These are phyloP conservation scores for Colletotrichum trifolii DNA, from an alignment of 2,329 filamentous ascomycete genomes.

Conservation along the genomic window DNA sequence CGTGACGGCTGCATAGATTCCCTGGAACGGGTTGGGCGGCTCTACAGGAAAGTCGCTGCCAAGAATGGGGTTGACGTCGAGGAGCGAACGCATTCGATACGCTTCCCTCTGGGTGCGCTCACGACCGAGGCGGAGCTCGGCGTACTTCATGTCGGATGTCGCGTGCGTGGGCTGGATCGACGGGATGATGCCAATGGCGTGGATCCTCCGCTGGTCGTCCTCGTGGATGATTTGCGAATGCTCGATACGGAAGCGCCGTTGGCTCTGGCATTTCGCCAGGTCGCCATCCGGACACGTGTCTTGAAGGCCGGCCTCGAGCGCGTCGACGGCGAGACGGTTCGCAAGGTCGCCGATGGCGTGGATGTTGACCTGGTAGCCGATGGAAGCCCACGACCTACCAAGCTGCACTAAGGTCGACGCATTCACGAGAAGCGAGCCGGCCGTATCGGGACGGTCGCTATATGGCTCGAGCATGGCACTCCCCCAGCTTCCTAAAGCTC, in stretches of 20 bases:
- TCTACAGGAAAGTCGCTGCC: constrained; percentile 80
- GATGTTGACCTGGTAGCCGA: constrained; percentile 76
- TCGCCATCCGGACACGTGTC: constrained; percentile 58
- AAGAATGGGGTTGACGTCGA: constrained; percentile 65
- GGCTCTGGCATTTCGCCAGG: constrained; percentile 62
- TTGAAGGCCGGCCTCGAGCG: constrained; percentile 67
- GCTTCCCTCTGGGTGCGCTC: constrained; percentile 66
- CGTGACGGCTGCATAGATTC: constrained; percentile 75
- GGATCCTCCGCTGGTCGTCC: constrained; percentile 70
- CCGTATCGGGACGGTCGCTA: constrained; percentile 68
- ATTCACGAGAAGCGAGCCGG: constrained; percentile 75
- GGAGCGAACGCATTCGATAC: constrained; percentile 74
- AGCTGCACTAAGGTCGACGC: constrained; percentile 66
- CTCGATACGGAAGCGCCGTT: constrained; percentile 73
- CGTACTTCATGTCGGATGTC: constrained; percentile 77
- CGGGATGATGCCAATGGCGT: constrained; percentile 69
- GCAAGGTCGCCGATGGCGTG: constrained; percentile 79
- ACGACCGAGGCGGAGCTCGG: constrained; percentile 67
- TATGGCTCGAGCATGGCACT: constrained; percentile 79
- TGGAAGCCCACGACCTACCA: constrained; percentile 67
- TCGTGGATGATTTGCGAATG: constrained; percentile 78
- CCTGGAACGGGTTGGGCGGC: constrained; percentile 73
- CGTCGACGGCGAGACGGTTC: constrained; percentile 72
- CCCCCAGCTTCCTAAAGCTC: constrained; percentile 77
- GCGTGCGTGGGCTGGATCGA: constrained; percentile 79